These are phyloP conservation scores for Albugo laibachii DNA, from an alignment of 352 stramenopile genomes.

Conservation along the genomic window DNA sequence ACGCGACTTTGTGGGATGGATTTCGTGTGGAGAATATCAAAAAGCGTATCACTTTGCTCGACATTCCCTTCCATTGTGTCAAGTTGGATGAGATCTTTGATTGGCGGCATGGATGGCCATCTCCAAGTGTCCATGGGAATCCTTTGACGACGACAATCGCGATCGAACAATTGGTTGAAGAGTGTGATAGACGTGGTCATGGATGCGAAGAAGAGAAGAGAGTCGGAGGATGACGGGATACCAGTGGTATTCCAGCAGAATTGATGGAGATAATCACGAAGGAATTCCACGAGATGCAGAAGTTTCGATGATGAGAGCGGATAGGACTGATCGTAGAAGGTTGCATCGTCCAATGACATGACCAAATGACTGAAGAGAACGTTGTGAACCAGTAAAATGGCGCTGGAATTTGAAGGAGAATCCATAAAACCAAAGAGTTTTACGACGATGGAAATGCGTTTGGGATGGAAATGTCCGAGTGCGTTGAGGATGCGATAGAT, in stretches of 20 bases:
- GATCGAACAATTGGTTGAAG: conserved; percentile 66
- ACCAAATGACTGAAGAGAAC: conserved; percentile 43
- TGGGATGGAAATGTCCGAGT: conserved; percentile 2
- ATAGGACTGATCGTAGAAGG: conserved; percentile 41
- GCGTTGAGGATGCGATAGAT: conserved; percentile 31
- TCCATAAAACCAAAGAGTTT: conserved; percentile 15
- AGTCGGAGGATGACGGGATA: background rate
- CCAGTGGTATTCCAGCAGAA: conserved; percentile 29
- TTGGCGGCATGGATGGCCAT: conserved; percentile 44
- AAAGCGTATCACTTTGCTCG: background rate
- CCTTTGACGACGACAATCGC: conserved; percentile 33
- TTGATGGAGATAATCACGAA: conserved; percentile 54
- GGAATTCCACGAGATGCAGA: conserved; percentile 16
- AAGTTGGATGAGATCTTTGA: conserved; percentile 42
- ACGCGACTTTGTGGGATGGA: background rate
- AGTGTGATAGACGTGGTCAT: conserved; percentile 47
- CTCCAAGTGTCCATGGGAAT: conserved; percentile 26
- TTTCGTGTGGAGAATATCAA: background rate
- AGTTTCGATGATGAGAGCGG: conserved; percentile 28
- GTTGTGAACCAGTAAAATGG: conserved; percentile 35
- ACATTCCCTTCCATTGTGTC: conserved; percentile 29
- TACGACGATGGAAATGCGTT: conserved; percentile 4
- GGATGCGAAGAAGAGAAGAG: conserved; percentile 12
- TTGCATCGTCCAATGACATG: conserved; percentile 38
- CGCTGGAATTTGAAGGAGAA: background rate